Percentiles rank a stretch among this genome's conserved stretches.
Conservation (phyloP, 164 flowering plant species). For the Nelumbo lutea region DNA sequence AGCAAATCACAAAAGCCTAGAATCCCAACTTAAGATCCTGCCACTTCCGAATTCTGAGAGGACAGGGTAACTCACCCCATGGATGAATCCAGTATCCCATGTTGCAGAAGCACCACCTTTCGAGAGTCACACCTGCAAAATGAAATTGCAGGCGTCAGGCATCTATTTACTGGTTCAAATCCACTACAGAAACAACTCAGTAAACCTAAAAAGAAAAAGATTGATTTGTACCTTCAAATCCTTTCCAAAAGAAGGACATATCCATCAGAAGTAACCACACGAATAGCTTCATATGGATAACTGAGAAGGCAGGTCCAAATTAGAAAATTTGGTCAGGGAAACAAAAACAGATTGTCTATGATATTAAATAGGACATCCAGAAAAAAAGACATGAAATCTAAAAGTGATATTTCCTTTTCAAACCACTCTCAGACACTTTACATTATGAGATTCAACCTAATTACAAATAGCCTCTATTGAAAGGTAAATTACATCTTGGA, state of each 20-base stretch:
- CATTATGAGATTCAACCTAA: not conserved
- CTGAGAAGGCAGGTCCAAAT: constrained; percentile 28
- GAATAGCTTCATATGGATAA: constrained; percentile 97
- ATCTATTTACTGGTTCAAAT: constrained; percentile 5
- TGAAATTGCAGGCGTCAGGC: constrained; percentile 11
- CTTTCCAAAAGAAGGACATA: constrained; percentile 94
- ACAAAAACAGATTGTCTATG: not conserved
- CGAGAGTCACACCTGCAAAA: constrained; percentile 74
- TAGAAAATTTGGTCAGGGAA: constrained; percentile 6
- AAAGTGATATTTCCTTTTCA: not conserved
- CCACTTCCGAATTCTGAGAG: not conserved
- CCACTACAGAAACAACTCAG: not conserved
- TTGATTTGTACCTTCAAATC: constrained; percentile 66
- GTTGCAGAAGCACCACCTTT: constrained; percentile 87
- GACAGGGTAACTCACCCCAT: constrained; percentile 71
- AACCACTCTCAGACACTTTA: not conserved
- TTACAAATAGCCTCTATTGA: not conserved
- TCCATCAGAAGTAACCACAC: constrained; percentile 87
- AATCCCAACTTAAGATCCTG: not conserved
- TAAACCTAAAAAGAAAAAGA: not conserved
- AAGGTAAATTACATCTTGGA: no score
- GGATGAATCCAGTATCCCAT: constrained; percentile 91
- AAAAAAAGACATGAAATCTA: not conserved
- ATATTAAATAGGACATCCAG: not conserved
- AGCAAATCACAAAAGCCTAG: not conserved